Conservation (phyloP, 257 asterid species). For the Verbena officinalis region DNA sequence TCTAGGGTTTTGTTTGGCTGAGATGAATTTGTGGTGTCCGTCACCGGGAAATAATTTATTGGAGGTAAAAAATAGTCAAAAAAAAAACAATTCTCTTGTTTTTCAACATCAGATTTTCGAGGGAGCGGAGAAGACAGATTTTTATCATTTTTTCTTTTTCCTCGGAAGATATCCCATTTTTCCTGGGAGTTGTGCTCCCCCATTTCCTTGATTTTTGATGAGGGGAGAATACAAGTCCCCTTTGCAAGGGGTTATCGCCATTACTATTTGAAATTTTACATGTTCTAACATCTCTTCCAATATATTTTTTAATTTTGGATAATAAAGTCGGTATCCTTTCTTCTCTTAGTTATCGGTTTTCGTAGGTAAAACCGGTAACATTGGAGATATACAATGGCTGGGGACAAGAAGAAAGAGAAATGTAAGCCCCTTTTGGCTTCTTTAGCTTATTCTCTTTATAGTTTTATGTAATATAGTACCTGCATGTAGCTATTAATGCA, state of each 20-base stretch:
- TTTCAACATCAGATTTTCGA: too few species aligned
- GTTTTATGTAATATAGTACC: not conserved
- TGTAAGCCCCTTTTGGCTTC: conserved; percentile 36
- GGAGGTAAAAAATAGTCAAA: too few species aligned
- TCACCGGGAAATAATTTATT: too few species aligned
- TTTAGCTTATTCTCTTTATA: not conserved
- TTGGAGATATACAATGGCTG: conserved; percentile 53
- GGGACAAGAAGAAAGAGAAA: conserved; percentile 56
- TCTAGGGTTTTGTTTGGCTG: too few species aligned
- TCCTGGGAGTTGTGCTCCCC: too few species aligned
- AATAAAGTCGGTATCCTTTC: conserved; percentile 8
- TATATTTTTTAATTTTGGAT: conserved; percentile 6
- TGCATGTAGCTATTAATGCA: not conserved
- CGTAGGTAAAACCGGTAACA: conserved; percentile 36
- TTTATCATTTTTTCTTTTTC: too few species aligned
- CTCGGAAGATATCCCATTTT: too few species aligned
- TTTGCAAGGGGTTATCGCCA: conserved; percentile 32
- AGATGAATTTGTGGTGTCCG: too few species aligned
- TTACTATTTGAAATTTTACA: not conserved
- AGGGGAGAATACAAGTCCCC: conserved; percentile 34
- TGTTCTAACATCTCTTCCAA: conserved; percentile 4
- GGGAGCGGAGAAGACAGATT: too few species aligned
- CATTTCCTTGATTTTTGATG: conserved; percentile 28
- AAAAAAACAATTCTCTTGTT: too few species aligned
- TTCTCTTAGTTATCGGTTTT: conserved; percentile 17